Percentiles rank a stretch among this genome's conserved stretches.
Conservation (phyloP, 73 alveolate genomes). For the Symbiodinium natans region DNA sequence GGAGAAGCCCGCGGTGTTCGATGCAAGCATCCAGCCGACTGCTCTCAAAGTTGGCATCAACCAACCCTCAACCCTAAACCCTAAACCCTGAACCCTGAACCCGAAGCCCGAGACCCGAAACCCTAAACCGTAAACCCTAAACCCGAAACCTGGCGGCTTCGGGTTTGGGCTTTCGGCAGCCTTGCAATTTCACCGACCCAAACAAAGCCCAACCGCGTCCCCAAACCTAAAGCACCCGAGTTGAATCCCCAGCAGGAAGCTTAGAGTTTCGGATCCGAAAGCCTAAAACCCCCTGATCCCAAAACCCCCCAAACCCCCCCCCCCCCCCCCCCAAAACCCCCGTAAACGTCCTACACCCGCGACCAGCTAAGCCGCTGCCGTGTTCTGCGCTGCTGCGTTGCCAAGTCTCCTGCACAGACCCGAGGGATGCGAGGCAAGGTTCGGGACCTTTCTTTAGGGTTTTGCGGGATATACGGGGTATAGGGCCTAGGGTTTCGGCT, state of each 20-base stretch:
- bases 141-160: too few relatives aligned
- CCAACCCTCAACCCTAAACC: too few relatives aligned
- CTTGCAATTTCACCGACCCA: background rate
- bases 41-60: too few relatives aligned
- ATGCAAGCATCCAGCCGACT: too few relatives aligned
- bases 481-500: too few relatives aligned
- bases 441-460: background rate
- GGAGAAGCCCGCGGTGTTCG: background rate
- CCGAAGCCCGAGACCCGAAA: too few relatives aligned
- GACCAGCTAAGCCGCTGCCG: background rate
- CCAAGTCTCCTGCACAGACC: background rate
- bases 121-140: too few relatives aligned
- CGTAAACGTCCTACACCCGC: background rate
- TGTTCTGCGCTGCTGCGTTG: background rate
- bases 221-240: background rate
- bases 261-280: background rate
- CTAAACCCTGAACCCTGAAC: too few relatives aligned
- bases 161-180: too few relatives aligned
- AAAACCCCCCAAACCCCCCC: background rate
- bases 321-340: background rate
- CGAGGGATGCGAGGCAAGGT: too few relatives aligned
- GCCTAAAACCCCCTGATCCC: background rate
- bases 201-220: background rate
- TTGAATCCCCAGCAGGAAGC: background rate
- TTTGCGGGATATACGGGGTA: background rate